Percentiles rank a stretch among this genome's conserved stretches.
Conservation (phyloP, 306 rosid species). For the Fragaria vesca region DNA sequence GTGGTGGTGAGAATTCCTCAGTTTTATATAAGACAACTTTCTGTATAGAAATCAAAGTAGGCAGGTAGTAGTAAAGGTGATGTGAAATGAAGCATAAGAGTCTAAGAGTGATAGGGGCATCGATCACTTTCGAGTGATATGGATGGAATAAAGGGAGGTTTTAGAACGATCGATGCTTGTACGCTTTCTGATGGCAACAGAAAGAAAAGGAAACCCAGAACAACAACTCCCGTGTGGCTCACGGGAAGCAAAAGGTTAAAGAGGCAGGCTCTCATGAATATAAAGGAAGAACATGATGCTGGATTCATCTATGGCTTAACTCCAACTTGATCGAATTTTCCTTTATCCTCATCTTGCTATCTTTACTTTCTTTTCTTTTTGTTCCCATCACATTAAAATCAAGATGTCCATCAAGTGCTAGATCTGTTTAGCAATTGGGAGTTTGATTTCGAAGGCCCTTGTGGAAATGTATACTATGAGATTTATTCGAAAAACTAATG, state of each 20-base stretch:
- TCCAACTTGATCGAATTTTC: constrained; percentile 34
- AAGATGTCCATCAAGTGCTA: neutral
- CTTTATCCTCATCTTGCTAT: constrained; percentile 4
- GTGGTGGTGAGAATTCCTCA: constrained; percentile 31
- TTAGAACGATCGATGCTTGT: constrained; percentile 23
- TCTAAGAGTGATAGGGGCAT: constrained; percentile 19
- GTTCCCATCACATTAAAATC: neutral
- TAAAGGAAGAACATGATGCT: constrained; percentile 11
- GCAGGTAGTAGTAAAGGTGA: constrained; percentile 39
- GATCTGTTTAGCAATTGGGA: neutral
- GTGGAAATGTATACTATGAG: neutral
- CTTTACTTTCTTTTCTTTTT: neutral
- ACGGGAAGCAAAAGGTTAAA: constrained; percentile 32
- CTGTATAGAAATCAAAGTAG: constrained; percentile 32
- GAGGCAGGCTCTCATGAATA: neutral
- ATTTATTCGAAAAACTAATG: neutral
- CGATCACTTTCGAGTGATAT: constrained; percentile 40
- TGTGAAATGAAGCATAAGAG: constrained; percentile 35
- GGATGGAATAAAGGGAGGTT: constrained; percentile 63
- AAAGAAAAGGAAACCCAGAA: constrained; percentile 23
- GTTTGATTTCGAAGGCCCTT: neutral
- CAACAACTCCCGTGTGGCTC: constrained; percentile 54
- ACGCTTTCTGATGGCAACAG: constrained; percentile 22
- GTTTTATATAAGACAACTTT: constrained; percentile 18
- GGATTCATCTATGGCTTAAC: constrained; percentile 5